Evolutionary conservation across 163 green algal genomes (phyloP), one percentile per base, ranked within the genome.

Genomic region (Chlamydomonas reinhardtii): DNA sequence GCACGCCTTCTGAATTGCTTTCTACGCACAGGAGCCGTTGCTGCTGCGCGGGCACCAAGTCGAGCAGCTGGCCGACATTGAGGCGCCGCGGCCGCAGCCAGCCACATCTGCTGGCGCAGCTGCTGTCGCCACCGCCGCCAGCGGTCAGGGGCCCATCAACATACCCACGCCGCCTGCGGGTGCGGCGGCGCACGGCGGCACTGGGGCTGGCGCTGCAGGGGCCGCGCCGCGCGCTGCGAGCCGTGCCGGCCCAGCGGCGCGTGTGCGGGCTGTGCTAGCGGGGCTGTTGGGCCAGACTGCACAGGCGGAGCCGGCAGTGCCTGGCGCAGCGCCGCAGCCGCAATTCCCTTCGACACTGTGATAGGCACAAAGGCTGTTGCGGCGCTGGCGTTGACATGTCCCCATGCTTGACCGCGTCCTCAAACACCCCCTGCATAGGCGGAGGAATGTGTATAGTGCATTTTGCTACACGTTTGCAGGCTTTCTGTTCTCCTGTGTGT

Each of bases 301-400:
- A 17, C 24, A 62, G 27, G 43, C 22, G 32, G 43, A 20, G 22
- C 73, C 27, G 52, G 22, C 25, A 5, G 29, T 31, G 1, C 73
- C 4, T n/a, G 27, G 37, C 29, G 74, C 74, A 34, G 56, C 74
- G 31, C 32, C 16, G n/a, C 74, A 32, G 52, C 54, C 62, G 35
- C 76, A 83, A 62, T 83, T 66, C 35, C 37, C 76, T 11, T 74
- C 76, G 6, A 83, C 76, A 4, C 61, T 83, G 16, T 83, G 32
- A 70, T 22, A 20, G 48, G 48, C 11, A 17, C 11, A 1, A 1
- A 56, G 11, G 48, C 39, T n/a, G n/a, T 48, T 48, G 39, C 39
- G 8, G 39, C 39, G 39, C 39, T 8, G 8, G 39, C 5, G 39
- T 48, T 48, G n/a, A n/a, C n/a, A n/a, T n/a, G n/a, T n/a, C n/a